Evolutionary conservation across 495 filamentous ascomycete species (phyloP), one percentile per base, ranked within the genome.

Genomic region (Parachaetomium inaequale): DNA sequence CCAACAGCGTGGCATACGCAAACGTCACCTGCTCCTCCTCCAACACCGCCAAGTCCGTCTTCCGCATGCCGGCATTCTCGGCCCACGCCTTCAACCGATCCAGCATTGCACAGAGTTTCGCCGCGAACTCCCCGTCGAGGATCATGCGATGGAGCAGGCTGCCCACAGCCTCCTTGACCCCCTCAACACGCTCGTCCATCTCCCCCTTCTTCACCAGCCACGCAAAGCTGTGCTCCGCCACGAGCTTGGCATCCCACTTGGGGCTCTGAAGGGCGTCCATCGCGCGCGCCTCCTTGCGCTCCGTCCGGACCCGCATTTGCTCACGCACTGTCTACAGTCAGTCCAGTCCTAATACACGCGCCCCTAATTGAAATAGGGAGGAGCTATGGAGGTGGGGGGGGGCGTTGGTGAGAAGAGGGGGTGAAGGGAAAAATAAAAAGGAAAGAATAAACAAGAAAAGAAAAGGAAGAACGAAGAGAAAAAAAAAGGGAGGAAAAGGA

Each of bases 71-170:
- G 6, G 82, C 83, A 53, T 78, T 81, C 43, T 85, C 80, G 5
- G 77, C 76, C 82, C 84, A 87, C 3, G 72, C 74, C 68, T 79
- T 82, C 84, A 82, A 87, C 42, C 73, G 51, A 59, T 85, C 83
- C 51, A 87, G 66, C 72, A 86, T 80, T 10, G 66, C 61, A 57
- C 75, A 80, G 11, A 86, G 61, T 28, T 65, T 63, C 5, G 68
- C 66, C 8, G 81, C 70, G 38, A 81, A 76, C 52, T 74, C 57
- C 32, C 75, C 75, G 43, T 85, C 81, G 6, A 79, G 74, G 0
- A 86, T 74, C 81, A 86, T 85, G 11, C 75, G 76, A 55, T 81
- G 81, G 52, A 87, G 68, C 45, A 84, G 26, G 40, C 69, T 73
- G 23, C 84, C 81, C 1, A 82, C 81, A 12, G 77, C 74, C 5